Evolutionary conservation across 2,329 filamentous ascomycete genomes (phyloP), one percentile per base, ranked within the genome.

Genomic region (Exophiala sp.): DNA sequence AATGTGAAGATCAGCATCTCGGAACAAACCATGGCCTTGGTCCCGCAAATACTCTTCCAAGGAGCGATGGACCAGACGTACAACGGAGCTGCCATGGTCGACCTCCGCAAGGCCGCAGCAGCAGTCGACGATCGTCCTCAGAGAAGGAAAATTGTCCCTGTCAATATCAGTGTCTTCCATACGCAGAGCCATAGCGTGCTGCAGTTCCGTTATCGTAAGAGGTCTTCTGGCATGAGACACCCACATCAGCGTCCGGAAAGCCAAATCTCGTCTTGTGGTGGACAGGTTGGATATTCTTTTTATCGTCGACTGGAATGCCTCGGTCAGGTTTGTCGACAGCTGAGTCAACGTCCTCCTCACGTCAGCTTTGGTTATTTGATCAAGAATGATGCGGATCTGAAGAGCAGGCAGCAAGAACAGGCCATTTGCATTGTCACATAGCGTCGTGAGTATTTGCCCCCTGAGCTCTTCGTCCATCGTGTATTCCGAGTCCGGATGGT

Each of bases 31-130:
- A 32, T 62, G 60, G 39, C 65, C 42, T 5, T 58, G 50, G 64
- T 48, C 48, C 7, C 61, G 48, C n/a, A 68, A 59, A 44, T 67
- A 68, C 48, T 65, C 61, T 23, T 67, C 61, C 2, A 62, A 52
- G 2, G 63, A 67, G 48, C 64, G 63, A 46, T 67, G 68, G 1
- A 68, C 62, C 2, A 70, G 53, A n/a, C 60, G 60, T 27, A 69
- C 58, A 14, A 62, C 55, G 11, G 53, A 52, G 27, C 60, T 66
- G 21, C 61, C 42, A 21, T 58, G 46, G 27, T 70, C 67, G 3
- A 65, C 37, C 2, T 60, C 61, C 3, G 69, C 60, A 2, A 70
- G 55, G 1, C 68, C 68, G 34, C 60, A 61, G 43, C 67, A 69
- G 11, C 53, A 58, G 18, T 63, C 63, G 11, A 63, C 23, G 6